Evolutionary conservation across 768 basidiomycete species (phyloP), one percentile per base, ranked within the genome.

Genomic region (Leucocoprinus sp.): DNA sequence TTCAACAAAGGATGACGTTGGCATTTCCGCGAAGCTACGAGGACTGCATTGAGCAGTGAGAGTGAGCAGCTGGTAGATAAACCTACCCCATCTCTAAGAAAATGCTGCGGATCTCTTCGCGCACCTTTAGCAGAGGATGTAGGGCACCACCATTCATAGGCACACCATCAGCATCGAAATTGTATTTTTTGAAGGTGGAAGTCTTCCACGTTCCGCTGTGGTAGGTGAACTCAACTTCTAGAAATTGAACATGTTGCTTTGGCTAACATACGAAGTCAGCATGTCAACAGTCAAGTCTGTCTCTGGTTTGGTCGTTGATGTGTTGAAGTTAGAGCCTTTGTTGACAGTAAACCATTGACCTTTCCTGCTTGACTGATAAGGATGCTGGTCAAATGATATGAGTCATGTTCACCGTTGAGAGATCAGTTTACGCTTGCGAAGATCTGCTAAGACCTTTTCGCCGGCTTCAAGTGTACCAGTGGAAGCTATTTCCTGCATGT

Each of bases 1-100:
- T 66, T 99, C 96, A 45, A 99, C 93, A 61, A 91, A 99, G 44
- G 83, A 81, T 40, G 82, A 80, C 7, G 96, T 98, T 11, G 93
- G 92, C 96, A 99, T 99, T 66, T 99, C 96, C 38, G 92, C 83
- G 66, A 98, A 99, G 8, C 95, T 98, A n/a, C n/a, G n/a, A n/a
- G n/a, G 53, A 40, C 21, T 26, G 9, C 37, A 29, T 8, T 19
- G 43, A 54, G 28, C 42, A 40, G 24, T 33, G 23, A 26, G 6
- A 19, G 15, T 8, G 17, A 28, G 5, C 15, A 11, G 8, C 24
- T 21, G 5, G 24, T 11, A 26, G 6, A 14, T 42, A 11, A 42
- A 19, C 78, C 42, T 51, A 97, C 95, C 96, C 96, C 93, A 98
- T 98, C 63, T 99, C 96, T 55, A 99, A 75, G 75, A 99, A 99